These are phyloP conservation scores for Sporothrix globosa DNA, from an alignment of 2,329 filamentous ascomycete genomes.

Conservation along the genomic window DNA sequence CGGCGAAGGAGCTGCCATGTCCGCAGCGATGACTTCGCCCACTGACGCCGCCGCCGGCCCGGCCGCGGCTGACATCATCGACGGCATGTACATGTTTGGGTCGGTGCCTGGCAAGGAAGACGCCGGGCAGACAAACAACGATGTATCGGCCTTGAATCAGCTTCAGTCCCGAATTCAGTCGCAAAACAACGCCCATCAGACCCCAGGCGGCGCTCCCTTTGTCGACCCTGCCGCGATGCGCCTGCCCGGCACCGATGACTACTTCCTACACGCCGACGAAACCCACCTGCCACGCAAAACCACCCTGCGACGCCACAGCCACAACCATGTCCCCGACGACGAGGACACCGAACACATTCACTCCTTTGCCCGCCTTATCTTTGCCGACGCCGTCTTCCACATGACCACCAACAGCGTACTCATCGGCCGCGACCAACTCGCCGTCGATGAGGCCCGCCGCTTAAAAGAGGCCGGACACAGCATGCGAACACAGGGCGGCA, in stretches of 20 bases:
- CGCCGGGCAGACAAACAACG: neutral
- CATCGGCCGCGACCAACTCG: slow-evolving; percentile 70
- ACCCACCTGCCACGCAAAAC: neutral
- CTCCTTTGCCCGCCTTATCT: slow-evolving; percentile 66
- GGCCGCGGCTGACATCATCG: neutral
- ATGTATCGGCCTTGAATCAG: too few species aligned
- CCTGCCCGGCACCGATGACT: neutral
- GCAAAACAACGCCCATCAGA: neutral
- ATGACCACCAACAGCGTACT: slow-evolving; percentile 76
- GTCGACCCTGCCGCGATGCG: neutral
- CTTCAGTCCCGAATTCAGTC: neutral
- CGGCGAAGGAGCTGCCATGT: slow-evolving; percentile 60
- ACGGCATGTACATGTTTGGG: slow-evolving; percentile 1
- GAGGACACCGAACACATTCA: slow-evolving; percentile 47
- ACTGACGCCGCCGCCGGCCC: neutral
- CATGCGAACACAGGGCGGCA: neutral
- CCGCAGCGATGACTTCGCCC: slow-evolving; percentile 64
- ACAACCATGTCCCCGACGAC: slow-evolving; percentile 29
- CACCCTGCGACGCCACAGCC: neutral
- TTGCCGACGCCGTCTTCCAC: slow-evolving; percentile 75
- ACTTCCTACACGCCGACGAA: neutral
- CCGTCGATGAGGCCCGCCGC: slow-evolving; percentile 57
- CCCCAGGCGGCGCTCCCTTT: neutral
- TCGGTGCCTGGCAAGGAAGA: neutral
- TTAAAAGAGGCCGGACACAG: slow-evolving; percentile 41